Base-by-base conservation (phyloP, 805 yeast species). In the Wickerhamomyces tratensis region DNA sequence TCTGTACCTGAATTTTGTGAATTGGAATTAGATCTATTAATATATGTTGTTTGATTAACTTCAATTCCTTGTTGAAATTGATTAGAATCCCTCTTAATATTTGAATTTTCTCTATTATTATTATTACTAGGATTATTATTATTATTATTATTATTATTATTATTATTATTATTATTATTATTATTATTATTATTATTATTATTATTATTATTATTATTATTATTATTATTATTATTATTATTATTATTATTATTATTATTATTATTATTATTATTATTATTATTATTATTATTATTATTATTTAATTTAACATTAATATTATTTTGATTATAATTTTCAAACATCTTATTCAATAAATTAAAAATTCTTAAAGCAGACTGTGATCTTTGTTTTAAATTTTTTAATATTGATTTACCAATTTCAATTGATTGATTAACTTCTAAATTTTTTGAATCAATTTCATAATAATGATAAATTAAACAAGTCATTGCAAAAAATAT, bases 401-500 rank as follows among this genome's bases (percentile, higher is more conserved):
- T 77, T 44, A 88, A 67, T 0, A 86, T 85, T 47, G 72, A 71
- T 57, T 82, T 82, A 5, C 96, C 97, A 42, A 75, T 67, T 54
- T 84, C 93, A 9, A 91, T 89, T 53, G 85, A 91, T 40, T 72
- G 66, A 43, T 78, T 72, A 40, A 84, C 74, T 10, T 57, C 63
- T 36, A 54, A 58, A 68, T 79, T 75, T 40, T 76, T 71, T 5
- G 65, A 59, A 46, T 72, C 73, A 20, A 64, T 61, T 25, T 67
- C 64, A 34, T 72, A 67, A 10, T 59, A 52, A 57, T 87, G 88
- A 56, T 83, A 88, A 7, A 86, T 79, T 52, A 88, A 68, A 50
- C 95, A 86, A 0, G 96, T 95, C 40, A 88, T 89, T 1, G 95
- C 80, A 59, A 86, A 88, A 58, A 88, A 88, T n/a, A 88, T 82